Base-by-base conservation (phyloP, 2,329 filamentous ascomycete genomes). In the Pseudopyrenochaeta lycopersici region DNA sequence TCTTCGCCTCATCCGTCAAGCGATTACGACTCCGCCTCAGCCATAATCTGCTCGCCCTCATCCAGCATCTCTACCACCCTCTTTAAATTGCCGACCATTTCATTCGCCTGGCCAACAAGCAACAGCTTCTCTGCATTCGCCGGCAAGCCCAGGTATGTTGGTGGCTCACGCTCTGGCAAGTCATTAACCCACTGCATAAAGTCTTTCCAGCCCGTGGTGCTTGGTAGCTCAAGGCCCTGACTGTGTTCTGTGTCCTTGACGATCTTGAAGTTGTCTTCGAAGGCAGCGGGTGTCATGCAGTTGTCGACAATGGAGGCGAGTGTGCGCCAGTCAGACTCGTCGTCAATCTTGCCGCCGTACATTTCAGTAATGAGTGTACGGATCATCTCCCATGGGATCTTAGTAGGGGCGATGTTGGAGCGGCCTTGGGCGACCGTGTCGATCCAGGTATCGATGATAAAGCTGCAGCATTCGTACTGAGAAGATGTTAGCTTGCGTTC, bases 301-400 rank as follows among this genome's bases (percentile, higher is more conserved):
- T 83, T 84, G 38, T 86, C 78, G 43, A 99, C 94, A 2, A 99
- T 85, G 52, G 85, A 79, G 40, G 84, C 82, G 14, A 99, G 85
- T 39, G 88, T 84, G 46, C 80, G 79, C 76, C 95, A 97, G 77
- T 99, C 95, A 36, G 80, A 88, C 60, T 92, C 90, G 71, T 97
- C 87, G 72, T 99, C 95, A 66, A 99, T 93, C 81, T 99, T 99
- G 76, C 95, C 95, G 61, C 95, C 95, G 72, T 99, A 99, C 59
- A 93, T 98, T 78, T 98, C 94, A 1, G 90, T 90, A 52, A 99
- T 85, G 14, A 99, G 85, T 49, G 90, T 92, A 56, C 92, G 89
- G 59, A 99, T 89, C 86, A 99, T 93, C 52, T 96, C 90, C 95
- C 95, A 99, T 1, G 95, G 96, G 17, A 99, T 91, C 71, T 96